Conservation (phyloP, 371 early-diverging fungal species). For the Mortierella sp. region DNA sequence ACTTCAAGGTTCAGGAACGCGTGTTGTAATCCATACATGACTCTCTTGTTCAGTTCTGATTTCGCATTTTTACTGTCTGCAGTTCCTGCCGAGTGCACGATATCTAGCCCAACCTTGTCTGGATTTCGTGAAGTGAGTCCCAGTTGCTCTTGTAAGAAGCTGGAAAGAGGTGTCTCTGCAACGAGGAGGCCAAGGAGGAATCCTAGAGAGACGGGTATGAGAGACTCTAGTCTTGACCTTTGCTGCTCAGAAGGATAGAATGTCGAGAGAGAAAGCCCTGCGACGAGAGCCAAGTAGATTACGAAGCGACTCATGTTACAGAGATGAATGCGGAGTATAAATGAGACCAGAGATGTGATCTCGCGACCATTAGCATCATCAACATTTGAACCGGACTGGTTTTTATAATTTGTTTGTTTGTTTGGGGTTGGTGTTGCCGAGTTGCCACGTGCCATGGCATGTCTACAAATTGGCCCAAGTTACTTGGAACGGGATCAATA, state of each 20-base stretch:
- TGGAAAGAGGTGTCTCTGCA: constrained; percentile 46
- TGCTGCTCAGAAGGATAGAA: constrained; percentile 3
- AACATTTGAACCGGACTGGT: too few species aligned
- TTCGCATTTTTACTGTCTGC: constrained; percentile 10
- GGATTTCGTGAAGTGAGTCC: constrained; percentile 44
- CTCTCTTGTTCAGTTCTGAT: constrained; percentile 31
- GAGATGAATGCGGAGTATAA: too few species aligned
- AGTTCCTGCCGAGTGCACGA: constrained; percentile 22
- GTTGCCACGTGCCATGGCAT: too few species aligned
- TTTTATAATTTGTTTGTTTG: too few species aligned
- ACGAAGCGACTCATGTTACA: constrained; percentile 3
- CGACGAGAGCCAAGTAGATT: constrained; percentile 12
- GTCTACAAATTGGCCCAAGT: too few species aligned
- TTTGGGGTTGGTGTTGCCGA: too few species aligned
- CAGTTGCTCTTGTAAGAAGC: constrained; percentile 33
- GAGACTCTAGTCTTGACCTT: constrained; percentile 7
- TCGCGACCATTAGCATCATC: too few species aligned
- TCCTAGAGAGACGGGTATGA: constrained; percentile 25
- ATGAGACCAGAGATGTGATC: too few species aligned
- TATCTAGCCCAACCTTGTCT: constrained; percentile 45
- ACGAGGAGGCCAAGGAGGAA: constrained; percentile 35
- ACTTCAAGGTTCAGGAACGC: constrained; percentile 54
- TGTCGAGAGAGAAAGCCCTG: constrained; percentile 13
- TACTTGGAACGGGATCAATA: too few species aligned
- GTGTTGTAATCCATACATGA: constrained; percentile 54